Conservation (phyloP, 495 filamentous ascomycete genomes). For the Neurospora sp. region DNA sequence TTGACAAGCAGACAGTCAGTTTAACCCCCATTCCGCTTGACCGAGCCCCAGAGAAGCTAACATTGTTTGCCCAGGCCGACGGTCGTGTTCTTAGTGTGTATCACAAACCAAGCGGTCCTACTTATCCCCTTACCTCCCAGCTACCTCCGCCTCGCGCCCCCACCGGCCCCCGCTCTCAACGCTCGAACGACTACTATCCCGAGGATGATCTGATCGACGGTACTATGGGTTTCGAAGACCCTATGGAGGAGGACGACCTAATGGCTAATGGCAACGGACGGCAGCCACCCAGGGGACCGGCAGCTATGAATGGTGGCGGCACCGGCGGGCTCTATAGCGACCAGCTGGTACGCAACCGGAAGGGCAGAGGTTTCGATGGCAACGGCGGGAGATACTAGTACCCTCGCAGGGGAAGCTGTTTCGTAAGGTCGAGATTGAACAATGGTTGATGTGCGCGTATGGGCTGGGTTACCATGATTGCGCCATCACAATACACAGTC, state of each 20-base stretch:
- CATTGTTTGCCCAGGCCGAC: slow-evolving; percentile 52
- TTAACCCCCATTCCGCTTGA: not conserved
- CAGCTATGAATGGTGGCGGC: not conserved
- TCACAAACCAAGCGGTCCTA: slow-evolving; percentile 38
- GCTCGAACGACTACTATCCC: slow-evolving; percentile 3
- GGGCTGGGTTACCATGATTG: not conserved
- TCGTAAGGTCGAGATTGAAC: not conserved
- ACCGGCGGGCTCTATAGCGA: slow-evolving; percentile 17
- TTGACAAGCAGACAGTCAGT: slow-evolving; percentile 76
- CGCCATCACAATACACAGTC: not conserved
- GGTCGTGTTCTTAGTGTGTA: slow-evolving; percentile 73
- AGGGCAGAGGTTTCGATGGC: slow-evolving; percentile 26
- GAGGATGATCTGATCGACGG: slow-evolving; percentile 47
- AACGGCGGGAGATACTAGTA: slow-evolving; percentile 4
- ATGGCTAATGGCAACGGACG: slow-evolving; percentile 3
- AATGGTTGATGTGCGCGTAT: not conserved
- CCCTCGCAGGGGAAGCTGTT: not conserved
- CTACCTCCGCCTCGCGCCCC: slow-evolving; percentile 14
- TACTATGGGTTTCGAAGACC: slow-evolving; percentile 49
- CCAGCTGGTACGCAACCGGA: slow-evolving; percentile 13
- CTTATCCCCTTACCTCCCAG: not conserved
- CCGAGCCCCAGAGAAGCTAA: slow-evolving; percentile 1
- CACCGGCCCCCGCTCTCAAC: slow-evolving; percentile 23
- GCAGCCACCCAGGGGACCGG: slow-evolving; percentile 8
- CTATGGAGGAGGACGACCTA: slow-evolving; percentile 37